Evolutionary conservation across 148 eudicot genomes (phyloP).

Genomic region (Persicaria maculosa): DNA sequence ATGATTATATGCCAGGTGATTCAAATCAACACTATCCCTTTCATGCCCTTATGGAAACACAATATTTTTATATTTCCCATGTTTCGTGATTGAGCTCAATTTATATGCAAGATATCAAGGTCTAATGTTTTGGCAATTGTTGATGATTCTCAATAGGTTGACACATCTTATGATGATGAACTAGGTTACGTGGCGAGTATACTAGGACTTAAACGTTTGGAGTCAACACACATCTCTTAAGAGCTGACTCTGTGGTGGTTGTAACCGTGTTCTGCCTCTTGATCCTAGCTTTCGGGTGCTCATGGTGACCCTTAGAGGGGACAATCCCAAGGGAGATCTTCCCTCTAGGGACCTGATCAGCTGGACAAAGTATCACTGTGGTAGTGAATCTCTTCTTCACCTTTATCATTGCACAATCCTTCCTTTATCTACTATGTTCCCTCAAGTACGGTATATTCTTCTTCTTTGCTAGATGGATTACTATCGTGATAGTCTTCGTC

Average conservation of each 20-base stretch:
- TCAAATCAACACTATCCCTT: neutral
- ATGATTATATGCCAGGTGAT: constrained; percentile 60
- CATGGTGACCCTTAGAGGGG: constrained; percentile 97
- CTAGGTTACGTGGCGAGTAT: constrained; percentile 70
- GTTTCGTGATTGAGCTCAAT: neutral
- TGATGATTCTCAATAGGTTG: neutral
- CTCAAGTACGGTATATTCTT: constrained; percentile 68
- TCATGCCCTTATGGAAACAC: neutral
- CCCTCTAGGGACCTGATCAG: constrained; percentile 81
- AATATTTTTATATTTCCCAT: neutral
- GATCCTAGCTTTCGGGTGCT: constrained; percentile 72
- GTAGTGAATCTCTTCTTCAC: constrained; percentile 84
- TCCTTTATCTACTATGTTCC: constrained; percentile 57
- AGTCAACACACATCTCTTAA: constrained; percentile 40
- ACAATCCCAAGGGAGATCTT: constrained; percentile 84
- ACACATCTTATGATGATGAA: constrained; percentile 6
- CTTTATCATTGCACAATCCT: constrained; percentile 70
- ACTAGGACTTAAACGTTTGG: constrained; percentile 58
- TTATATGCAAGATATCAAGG: neutral
- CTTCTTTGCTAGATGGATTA: constrained; percentile 64
- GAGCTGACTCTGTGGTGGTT: constrained; percentile 47
- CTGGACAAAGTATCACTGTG: constrained; percentile 82
- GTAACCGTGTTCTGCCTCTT: constrained; percentile 67
- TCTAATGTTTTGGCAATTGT: neutral
- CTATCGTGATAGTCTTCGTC: constrained; percentile 57